Percentiles rank a stretch among this genome's conserved stretches.
phyloP scores from a whole-genome alignment of 2,329 filamentous ascomycete species.

The Xylogone sp. region DNA sequence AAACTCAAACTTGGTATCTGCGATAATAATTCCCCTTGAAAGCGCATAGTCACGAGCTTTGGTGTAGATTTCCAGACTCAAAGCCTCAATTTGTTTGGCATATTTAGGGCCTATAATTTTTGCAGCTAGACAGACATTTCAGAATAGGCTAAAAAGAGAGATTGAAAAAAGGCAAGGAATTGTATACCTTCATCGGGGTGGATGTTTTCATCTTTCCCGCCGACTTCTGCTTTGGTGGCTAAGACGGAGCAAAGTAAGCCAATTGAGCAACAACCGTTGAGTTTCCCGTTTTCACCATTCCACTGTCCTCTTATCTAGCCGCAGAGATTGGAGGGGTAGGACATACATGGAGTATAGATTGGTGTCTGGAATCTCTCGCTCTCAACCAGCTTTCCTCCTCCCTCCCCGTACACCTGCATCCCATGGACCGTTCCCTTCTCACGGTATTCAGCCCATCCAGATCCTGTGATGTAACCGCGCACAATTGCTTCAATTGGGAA shows the following conservation, averaged over 20 bases:
- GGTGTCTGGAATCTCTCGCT: conserved; percentile 21
- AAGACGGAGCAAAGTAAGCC: conserved; percentile 18
- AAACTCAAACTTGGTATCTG: conserved; percentile 75
- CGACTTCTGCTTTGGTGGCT: conserved; percentile 63
- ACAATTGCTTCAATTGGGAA: conserved; percentile 70
- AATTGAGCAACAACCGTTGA: not conserved
- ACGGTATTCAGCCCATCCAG: conserved; percentile 66
- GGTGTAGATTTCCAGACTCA: conserved; percentile 57
- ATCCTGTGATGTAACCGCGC: conserved; percentile 70
- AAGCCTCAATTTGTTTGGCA: conserved; percentile 54
- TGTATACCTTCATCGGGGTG: conserved; percentile 41
- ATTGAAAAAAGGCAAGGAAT: not conserved
- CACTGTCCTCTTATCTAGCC: too few species aligned
- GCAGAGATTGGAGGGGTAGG: too few species aligned
- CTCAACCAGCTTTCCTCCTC: not conserved
- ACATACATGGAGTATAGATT: conserved; percentile 55
- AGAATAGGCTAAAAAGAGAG: too few species aligned
- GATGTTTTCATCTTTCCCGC: conserved; percentile 69
- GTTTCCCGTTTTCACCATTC: too few species aligned
- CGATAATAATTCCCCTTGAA: conserved; percentile 63
- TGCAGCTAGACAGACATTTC: conserved; percentile 27
- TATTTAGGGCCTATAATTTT: conserved; percentile 49
- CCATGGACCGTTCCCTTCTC: conserved; percentile 62
- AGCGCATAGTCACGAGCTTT: conserved; percentile 50
- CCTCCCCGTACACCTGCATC: conserved; percentile 35